Evolutionary conservation across 176 grass and related monocot species (phyloP), one percentile per base, ranked within the genome.

Genomic region (Musa itinerans): DNA sequence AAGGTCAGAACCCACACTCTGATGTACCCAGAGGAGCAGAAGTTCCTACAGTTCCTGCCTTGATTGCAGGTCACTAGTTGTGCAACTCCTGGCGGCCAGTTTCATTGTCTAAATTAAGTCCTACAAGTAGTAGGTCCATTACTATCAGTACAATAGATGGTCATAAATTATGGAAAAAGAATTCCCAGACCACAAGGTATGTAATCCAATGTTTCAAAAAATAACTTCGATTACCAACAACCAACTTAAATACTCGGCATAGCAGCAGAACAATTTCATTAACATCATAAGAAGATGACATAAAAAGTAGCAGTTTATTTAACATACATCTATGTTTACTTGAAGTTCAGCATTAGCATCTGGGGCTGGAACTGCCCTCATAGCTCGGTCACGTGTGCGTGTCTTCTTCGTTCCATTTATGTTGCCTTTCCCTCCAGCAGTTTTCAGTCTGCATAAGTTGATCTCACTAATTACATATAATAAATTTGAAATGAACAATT

Each of bases 301-400:
- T 14, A 73, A 54, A 26, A 7, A 6, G 2, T 54, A 53, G 54
- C 21, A 74, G 52, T 17, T 17, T 55, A 20, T 53, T 70, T 70
- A 48, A 21, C 68, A 20, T 70, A 70, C 68, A 70, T 70, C 68
- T 11, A 70, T 70, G 21, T 70, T 70, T 70, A 50, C 43, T 70
- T 70, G 68, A 10, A 70, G 43, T 70, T 70, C 68, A 70, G 68
- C 68, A 70, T 70, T 70, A 70, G 68, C 68, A 1, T 70, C 68
- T 51, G 68, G 68, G 20, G 68, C 68, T 51, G 68, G 68, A 70
- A 70, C 43, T 50, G 68, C 68, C 20, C 68, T 70, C 50, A 16
- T 16, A 70, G 27, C 68, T 70, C 68, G 68, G 20, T 70, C 48
- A 21, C 16, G 68, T 70, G 68, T 48, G 16, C 68, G 68, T 52